Evolutionary conservation across 257 asterid genomes (phyloP).

Genomic region (Petunia axillaris): DNA sequence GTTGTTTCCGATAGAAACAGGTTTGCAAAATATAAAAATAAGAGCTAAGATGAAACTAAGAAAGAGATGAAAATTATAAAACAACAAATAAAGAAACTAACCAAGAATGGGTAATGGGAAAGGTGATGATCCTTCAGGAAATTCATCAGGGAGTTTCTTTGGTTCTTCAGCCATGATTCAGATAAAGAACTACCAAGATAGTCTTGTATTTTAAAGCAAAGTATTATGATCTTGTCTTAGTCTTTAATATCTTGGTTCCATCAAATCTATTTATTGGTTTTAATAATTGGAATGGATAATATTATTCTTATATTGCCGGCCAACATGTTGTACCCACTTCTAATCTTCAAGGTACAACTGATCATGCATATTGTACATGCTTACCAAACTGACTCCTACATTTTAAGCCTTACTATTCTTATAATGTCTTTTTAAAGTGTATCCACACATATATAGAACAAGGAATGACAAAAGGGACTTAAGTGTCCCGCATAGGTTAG

Average conservation of each 20-base stretch:
- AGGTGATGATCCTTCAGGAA: not conserved
- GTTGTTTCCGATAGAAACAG: no score
- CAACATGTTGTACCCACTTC: conserved; percentile 1
- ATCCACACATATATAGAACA: no score
- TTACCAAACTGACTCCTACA: not conserved
- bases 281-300: not conserved
- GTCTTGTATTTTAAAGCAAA: not conserved
- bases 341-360: not conserved
- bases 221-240: not conserved
- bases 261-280: not conserved
- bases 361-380: conserved; percentile 18
- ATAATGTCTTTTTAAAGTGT: no score
- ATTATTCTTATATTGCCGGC: conserved; percentile 16
- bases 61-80: not conserved
- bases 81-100: not conserved
- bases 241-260: conserved; percentile 19
- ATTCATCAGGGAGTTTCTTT: conserved; percentile 17
- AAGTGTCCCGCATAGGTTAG: no score
- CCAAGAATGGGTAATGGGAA: not conserved
- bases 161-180: conserved; percentile 20
- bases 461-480: no score
- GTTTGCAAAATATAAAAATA: no score
- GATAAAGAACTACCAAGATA: not conserved
- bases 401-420: not conserved
- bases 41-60: no score